Conservation (phyloP, 2,329 filamentous ascomycete genomes). For the Endoconidiophora laricicola region DNA sequence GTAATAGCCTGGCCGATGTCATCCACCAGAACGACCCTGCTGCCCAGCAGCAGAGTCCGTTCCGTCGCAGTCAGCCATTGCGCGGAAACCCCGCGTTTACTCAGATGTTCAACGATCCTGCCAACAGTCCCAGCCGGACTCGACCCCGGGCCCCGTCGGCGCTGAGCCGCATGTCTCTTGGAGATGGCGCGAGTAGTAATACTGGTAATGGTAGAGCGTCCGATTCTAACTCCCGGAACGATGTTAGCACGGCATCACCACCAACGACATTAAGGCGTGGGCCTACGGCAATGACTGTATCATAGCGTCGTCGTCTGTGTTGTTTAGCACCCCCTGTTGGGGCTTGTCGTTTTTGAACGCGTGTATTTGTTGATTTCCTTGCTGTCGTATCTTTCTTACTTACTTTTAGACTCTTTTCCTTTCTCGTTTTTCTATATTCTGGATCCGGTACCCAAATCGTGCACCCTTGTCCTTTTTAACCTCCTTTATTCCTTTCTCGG, state of each 20-base stretch:
- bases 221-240: not conserved
- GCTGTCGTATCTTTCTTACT: not conserved
- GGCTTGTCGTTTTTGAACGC: not conserved
- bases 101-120: conserved; percentile 46
- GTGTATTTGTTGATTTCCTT: not conserved
- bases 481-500: not conserved
- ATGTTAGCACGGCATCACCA: not conserved
- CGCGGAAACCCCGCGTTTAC: conserved; percentile 45
- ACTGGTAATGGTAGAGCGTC: too few relatives aligned
- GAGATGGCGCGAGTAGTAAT: not conserved
- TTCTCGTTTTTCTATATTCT: too few relatives aligned
- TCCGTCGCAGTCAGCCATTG: conserved; percentile 28
- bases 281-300: too few relatives aligned
- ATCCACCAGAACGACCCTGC: conserved; percentile 42
- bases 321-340: too few relatives aligned
- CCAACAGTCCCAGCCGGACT: conserved; percentile 13
- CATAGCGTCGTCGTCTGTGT: too few relatives aligned
- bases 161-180: not conserved
- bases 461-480: not conserved
- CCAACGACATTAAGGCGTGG: too few relatives aligned
- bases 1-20: conserved; percentile 41
- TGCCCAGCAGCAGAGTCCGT: conserved; percentile 22
- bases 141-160: not conserved
- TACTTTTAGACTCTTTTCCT: not conserved
- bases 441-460: too few relatives aligned